Conservation (phyloP, 805 yeast species). For the Candida sakaeoensis region DNA sequence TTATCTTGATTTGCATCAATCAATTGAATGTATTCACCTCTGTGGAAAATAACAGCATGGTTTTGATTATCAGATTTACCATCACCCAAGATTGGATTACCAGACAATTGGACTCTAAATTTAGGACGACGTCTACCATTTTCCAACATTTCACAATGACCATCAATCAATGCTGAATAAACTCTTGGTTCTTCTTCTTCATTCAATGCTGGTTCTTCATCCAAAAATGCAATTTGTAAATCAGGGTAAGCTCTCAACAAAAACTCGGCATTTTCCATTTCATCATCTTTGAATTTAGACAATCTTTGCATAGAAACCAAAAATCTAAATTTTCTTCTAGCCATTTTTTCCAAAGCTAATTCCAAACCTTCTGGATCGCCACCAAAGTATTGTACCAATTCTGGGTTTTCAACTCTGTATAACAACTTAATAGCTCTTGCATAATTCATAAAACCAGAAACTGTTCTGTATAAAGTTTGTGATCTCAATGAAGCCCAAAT, state of each 20-base stretch:
- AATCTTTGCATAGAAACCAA: conserved; percentile 65
- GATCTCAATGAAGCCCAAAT: conserved; percentile 48
- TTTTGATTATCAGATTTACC: conserved; percentile 85
- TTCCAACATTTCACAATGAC: conserved; percentile 57
- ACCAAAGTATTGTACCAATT: conserved; percentile 84
- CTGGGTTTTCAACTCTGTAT: conserved; percentile 44
- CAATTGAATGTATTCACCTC: conserved; percentile 79
- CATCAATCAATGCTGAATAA: conserved; percentile 69
- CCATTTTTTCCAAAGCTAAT: conserved; percentile 82
- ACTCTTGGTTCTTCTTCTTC: conserved; percentile 44
- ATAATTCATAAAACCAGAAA: conserved; percentile 46
- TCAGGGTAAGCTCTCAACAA: conserved; percentile 65
- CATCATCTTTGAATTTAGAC: conserved; percentile 51
- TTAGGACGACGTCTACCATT: conserved; percentile 60
- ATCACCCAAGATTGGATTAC: conserved; percentile 80
- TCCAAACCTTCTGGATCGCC: conserved; percentile 97
- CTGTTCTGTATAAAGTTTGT: conserved; percentile 45
- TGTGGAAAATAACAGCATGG: conserved; percentile 65
- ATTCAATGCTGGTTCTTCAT: conserved; percentile 43
- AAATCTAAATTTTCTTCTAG: conserved; percentile 59
- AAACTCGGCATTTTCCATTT: conserved; percentile 55
- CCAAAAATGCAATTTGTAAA: conserved; percentile 59
- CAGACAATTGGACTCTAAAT: conserved; percentile 63
- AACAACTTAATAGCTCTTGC: conserved; percentile 45
- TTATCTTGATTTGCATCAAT: conserved; percentile 85